Percentiles rank a stretch among this genome's conserved stretches.
phyloP scores from a whole-genome alignment of 352 stramenopile species.

The Blastocystis sp. region DNA sequence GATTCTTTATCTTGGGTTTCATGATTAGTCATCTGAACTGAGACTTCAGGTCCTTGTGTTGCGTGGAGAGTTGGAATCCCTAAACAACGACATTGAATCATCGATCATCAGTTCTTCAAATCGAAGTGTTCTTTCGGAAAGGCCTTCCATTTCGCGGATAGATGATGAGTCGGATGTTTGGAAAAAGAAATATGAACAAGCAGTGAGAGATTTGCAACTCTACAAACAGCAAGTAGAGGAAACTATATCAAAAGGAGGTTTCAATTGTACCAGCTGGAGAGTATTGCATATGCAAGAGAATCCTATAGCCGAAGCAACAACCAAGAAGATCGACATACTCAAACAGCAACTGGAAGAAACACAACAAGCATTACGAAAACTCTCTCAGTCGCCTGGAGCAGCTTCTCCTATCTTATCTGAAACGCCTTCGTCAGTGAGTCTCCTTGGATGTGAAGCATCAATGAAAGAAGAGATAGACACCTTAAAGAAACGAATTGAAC shows the following conservation, averaged over 20 bases:
- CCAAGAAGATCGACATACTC: neutral
- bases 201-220: neutral
- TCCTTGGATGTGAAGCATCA: neutral
- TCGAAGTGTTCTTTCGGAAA: neutral
- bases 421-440: neutral
- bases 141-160: neutral
- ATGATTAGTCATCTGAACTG: constrained; percentile 32
- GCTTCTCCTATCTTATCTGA: neutral
- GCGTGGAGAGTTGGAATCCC: constrained; percentile 4
- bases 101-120: neutral
- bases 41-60: constrained; percentile 15
- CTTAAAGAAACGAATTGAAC: constrained; percentile 48
- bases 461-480: constrained; percentile 18
- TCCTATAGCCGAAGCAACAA: neutral
- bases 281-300: constrained; percentile 35
- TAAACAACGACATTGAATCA: neutral
- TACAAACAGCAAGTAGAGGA: neutral
- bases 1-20: neutral
- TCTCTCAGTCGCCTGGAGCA: neutral
- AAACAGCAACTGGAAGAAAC: neutral
- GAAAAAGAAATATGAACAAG: neutral
- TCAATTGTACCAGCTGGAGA: neutral
- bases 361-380: neutral
- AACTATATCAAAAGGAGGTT: neutral
- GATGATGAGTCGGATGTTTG: neutral